phyloP scores from a whole-genome alignment of 148 eudicot species.

The Bassia scoparia region DNA sequence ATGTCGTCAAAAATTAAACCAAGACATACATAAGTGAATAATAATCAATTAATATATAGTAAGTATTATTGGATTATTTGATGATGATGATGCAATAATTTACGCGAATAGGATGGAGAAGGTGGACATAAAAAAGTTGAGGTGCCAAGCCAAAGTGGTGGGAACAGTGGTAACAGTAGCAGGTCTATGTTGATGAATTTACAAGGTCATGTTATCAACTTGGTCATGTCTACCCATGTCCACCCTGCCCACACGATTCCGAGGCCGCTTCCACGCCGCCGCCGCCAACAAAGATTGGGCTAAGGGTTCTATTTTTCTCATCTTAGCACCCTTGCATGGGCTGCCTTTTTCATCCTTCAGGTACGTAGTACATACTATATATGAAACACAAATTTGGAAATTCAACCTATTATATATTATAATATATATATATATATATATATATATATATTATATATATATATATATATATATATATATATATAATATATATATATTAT shows the following conservation, averaged over 20 bases:
- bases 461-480: no score
- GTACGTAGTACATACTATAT: constrained; percentile 37
- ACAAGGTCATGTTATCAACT: constrained; percentile 63
- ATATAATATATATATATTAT: no score
- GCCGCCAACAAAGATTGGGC: constrained; percentile 62
- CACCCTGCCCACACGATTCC: constrained; percentile 27
- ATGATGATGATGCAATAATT: constrained; percentile 7
- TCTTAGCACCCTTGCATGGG: constrained; percentile 91
- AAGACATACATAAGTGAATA: no score
- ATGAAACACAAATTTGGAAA: no score
- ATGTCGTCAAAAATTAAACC: no score
- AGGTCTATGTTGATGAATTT: constrained; percentile 95
- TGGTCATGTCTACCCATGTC: constrained; percentile 50
- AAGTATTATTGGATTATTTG: not conserved
- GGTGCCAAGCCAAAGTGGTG: constrained; percentile 85
- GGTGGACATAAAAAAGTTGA: constrained; percentile 62
- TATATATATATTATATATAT: no score
- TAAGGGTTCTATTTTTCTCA: constrained; percentile 77
- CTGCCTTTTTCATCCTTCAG: constrained; percentile 84
- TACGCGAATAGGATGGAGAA: constrained; percentile 67
- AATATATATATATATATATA: no score
- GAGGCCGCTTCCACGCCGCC: constrained; percentile 21
- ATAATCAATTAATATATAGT: no score
- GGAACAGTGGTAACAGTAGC: constrained; percentile 88
- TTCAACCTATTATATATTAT: no score